These are phyloP conservation scores for Magnolia sinica DNA, from an alignment of 164 flowering plant species.

Conservation along the genomic window DNA sequence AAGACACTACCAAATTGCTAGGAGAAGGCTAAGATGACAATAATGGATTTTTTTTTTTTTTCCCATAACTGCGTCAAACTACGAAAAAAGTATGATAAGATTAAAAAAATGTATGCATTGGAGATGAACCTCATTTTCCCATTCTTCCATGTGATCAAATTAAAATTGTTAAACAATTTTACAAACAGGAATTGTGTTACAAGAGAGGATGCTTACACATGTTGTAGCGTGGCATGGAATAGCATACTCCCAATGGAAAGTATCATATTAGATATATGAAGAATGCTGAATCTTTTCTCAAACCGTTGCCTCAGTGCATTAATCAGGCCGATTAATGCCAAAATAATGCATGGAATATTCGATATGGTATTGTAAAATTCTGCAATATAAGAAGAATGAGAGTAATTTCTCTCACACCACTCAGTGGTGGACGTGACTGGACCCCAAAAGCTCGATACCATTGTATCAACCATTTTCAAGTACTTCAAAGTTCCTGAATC, in stretches of 20 bases:
- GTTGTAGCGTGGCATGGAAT: slow-evolving; percentile 76
- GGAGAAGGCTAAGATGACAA: too few relatives aligned
- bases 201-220: slow-evolving; percentile 47
- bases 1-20: too few relatives aligned
- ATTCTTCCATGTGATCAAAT: too few relatives aligned
- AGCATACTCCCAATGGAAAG: slow-evolving; percentile 82
- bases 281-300: slow-evolving; percentile 82
- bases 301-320: slow-evolving; percentile 74
- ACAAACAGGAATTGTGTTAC: too few relatives aligned
- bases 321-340: slow-evolving; percentile 72
- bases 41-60: too few relatives aligned
- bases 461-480: slow-evolving; percentile 48
- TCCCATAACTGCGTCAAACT: too few relatives aligned
- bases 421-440: slow-evolving; percentile 82
- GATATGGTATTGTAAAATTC: slow-evolving; percentile 82
- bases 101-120: too few relatives aligned
- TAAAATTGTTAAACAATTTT: too few relatives aligned
- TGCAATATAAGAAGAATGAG: slow-evolving; percentile 65
- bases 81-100: too few relatives aligned
- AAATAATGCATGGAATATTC: slow-evolving; percentile 60
- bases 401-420: slow-evolving; percentile 80
- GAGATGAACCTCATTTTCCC: too few relatives aligned
- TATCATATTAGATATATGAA: slow-evolving; percentile 79
- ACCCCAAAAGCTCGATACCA: slow-evolving; percentile 77
- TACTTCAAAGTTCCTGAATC: slow-evolving; percentile 6